Evolutionary conservation across 352 stramenopile species (phyloP).

Genomic region (Globisporangium uncinulatum): DNA sequence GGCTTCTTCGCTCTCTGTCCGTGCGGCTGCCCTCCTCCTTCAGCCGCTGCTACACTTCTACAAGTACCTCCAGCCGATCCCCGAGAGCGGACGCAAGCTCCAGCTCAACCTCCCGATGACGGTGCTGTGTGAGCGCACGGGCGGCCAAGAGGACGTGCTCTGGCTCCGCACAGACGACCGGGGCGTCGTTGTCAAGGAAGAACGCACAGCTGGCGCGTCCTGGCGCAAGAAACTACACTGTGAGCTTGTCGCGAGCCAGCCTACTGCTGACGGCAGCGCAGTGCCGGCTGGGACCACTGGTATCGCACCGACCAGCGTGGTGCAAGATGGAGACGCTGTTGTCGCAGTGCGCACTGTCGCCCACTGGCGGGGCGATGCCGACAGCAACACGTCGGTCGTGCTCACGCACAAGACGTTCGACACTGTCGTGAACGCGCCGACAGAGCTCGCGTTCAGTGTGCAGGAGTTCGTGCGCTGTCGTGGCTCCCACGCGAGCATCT

Average conservation of each 20-base stretch:
- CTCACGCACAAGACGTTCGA: slow-evolving; percentile 56
- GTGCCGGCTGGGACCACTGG: background rate
- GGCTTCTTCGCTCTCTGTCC: background rate
- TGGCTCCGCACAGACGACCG: slow-evolving; percentile 45
- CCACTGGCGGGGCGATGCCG: slow-evolving; percentile 36
- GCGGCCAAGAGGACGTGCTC: slow-evolving; percentile 48
- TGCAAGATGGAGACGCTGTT: slow-evolving; percentile 25
- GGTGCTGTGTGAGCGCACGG: slow-evolving; percentile 48
- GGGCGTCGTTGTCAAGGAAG: slow-evolving; percentile 40
- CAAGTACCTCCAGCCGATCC: slow-evolving; percentile 78
- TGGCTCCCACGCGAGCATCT: slow-evolving; percentile 59
- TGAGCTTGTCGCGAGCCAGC: slow-evolving; percentile 22
- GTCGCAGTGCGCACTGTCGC: slow-evolving; percentile 55
- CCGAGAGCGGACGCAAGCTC: slow-evolving; percentile 21
- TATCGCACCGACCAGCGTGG: slow-evolving; percentile 5
- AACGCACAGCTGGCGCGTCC: slow-evolving; percentile 24
- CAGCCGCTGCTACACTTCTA: slow-evolving; percentile 74
- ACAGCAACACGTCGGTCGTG: slow-evolving; percentile 53
- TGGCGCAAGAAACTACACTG: slow-evolving; percentile 61
- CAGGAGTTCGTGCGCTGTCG: slow-evolving; percentile 74
- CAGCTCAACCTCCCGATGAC: slow-evolving; percentile 56
- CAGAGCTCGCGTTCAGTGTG: slow-evolving; percentile 50
- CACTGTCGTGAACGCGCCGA: slow-evolving; percentile 41
- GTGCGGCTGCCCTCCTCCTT: background rate
- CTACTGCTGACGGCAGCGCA: background rate